These are phyloP conservation scores for Colletotrichum gloeosporioides DNA, from an alignment of 2,329 filamentous ascomycete species.

Conservation along the genomic window DNA sequence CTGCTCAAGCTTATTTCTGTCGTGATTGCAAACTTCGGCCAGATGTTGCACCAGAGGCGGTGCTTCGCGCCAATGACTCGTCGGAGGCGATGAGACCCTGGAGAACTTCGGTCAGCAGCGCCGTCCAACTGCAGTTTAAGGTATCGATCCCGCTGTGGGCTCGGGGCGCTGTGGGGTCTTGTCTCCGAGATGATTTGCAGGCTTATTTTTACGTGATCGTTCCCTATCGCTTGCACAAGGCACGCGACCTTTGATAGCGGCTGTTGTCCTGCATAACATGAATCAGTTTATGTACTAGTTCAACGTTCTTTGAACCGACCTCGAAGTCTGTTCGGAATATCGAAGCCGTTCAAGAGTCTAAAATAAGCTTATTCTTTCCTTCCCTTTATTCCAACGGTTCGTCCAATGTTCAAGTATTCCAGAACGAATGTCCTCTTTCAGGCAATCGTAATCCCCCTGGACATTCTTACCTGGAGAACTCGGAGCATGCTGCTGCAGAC, in stretches of 20 bases:
- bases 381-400: neutral
- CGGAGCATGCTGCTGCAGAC: neutral
- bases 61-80: neutral
- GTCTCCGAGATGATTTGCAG: neutral
- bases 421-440: neutral
- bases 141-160: conserved; percentile 3
- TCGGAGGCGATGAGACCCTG: neutral
- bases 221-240: neutral
- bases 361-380: conserved; percentile 2
- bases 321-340: neutral
- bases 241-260: neutral
- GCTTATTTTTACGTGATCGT: neutral
- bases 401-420: neutral
- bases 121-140: conserved; percentile 6
- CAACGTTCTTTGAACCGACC: neutral
- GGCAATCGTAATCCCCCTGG: neutral
- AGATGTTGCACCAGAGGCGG: neutral
- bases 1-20: neutral
- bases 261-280: neutral
- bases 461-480: neutral
- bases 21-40: neutral
- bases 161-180: neutral
- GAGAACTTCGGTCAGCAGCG: neutral
- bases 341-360: neutral
- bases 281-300: neutral